These are phyloP conservation scores for Clohesyomyces aquaticus DNA, from an alignment of 495 filamentous ascomycete species.

Conservation along the genomic window DNA sequence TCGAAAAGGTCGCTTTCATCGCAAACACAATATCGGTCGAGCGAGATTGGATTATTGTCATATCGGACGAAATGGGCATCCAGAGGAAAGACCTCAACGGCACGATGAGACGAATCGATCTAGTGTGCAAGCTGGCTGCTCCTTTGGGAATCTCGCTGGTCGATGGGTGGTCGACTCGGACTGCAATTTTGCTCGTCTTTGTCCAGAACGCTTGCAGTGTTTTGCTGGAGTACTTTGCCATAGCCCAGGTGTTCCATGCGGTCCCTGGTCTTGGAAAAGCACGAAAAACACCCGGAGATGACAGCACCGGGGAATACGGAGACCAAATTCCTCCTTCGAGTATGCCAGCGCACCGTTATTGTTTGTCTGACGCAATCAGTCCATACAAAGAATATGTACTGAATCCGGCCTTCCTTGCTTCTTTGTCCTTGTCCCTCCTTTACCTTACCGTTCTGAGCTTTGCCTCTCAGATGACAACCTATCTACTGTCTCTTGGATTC, in stretches of 20 bases:
- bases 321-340: neutral
- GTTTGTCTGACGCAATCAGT: too few species aligned
- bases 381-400: constrained; percentile 40
- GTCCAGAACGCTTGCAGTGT: constrained; percentile 33
- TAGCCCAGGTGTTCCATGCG: constrained; percentile 30
- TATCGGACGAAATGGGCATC: constrained; percentile 22
- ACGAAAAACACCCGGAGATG: neutral
- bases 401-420: constrained; percentile 47
- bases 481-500: constrained; percentile 48
- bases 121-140: constrained; percentile 37
- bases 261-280: constrained; percentile 21
- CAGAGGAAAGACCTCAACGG: constrained; percentile 35
- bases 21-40: constrained; percentile 37
- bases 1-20: constrained; percentile 37
- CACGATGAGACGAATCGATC: constrained; percentile 40
- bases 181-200: constrained; percentile 35
- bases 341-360: too few species aligned
- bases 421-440: constrained; percentile 48
- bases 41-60: constrained; percentile 36
- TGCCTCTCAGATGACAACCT: constrained; percentile 51
- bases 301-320: neutral
- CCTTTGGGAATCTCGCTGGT: constrained; percentile 38
- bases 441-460: constrained; percentile 54
- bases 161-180: constrained; percentile 30
- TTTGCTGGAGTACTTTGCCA: constrained; percentile 38